Evolutionary conservation across 1,284 basidiomycete genomes (phyloP).

Genomic region (Crucibulum cyathiforme): DNA sequence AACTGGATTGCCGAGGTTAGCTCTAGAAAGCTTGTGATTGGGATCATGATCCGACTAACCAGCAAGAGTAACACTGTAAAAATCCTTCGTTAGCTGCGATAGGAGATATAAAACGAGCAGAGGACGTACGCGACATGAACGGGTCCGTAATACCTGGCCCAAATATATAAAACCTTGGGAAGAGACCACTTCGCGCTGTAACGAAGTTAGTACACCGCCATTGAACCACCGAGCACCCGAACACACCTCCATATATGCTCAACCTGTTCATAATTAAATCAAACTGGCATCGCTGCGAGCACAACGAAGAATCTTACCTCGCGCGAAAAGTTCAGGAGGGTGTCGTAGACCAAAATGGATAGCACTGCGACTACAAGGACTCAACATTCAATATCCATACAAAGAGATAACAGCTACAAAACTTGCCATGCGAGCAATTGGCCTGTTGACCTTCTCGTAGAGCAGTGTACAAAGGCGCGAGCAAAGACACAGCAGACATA

Average conservation of each 20-base stretch:
- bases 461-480: no score
- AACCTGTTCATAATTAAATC: background rate
- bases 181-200: conserved; percentile 1
- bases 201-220: no score
- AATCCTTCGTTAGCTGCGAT: background rate
- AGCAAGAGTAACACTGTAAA: background rate
- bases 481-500: no score
- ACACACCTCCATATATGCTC: background rate
- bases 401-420: background rate
- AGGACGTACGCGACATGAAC: background rate
- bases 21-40: background rate
- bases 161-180: conserved; percentile 3
- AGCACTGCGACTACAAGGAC: background rate
- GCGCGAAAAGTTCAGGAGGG: background rate
- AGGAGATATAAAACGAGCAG: background rate
- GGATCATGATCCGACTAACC: background rate
- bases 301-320: background rate
- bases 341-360: background rate
- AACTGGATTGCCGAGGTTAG: background rate
- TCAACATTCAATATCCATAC: background rate
- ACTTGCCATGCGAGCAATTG: background rate
- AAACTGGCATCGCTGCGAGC: background rate
- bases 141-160: background rate
- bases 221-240: no score
- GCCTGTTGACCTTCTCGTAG: no score